A percentile compares a stretch with the other conserved stretches of the same genome.
These are phyloP conservation scores for Tetrapisispora arboricola DNA, from an alignment of 805 yeast genomes.

Conservation along the genomic window DNA sequence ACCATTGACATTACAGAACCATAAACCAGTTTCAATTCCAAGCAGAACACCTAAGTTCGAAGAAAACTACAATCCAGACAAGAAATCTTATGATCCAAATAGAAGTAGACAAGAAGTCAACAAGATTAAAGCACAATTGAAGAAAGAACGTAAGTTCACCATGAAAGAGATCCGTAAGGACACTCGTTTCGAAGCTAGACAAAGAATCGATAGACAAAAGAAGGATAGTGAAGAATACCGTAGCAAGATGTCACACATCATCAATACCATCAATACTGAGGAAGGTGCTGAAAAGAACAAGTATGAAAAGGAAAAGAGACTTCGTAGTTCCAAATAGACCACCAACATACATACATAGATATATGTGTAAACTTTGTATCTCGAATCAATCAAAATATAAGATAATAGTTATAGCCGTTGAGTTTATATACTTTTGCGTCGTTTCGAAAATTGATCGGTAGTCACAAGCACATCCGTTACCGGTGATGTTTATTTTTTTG, in stretches of 20 bases:
- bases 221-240: conserved; percentile 70
- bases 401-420: too few relatives aligned
- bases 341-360: too few relatives aligned
- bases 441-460: too few relatives aligned
- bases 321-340: conserved; percentile 37
- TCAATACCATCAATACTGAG: conserved; percentile 78
- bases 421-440: too few relatives aligned
- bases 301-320: conserved; percentile 76
- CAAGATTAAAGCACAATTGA: conserved; percentile 75
- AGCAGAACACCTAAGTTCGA: conserved; percentile 86
- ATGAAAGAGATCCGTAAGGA: conserved; percentile 88
- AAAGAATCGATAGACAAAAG: conserved; percentile 71
- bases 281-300: conserved; percentile 93
- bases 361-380: too few relatives aligned
- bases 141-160: conserved; percentile 83
- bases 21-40: conserved; percentile 74
- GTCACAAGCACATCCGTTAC: too few relatives aligned
- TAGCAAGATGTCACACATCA: conserved; percentile 76
- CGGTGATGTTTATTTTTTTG: too few relatives aligned
- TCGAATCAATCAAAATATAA: too few relatives aligned
- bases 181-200: conserved; percentile 75
- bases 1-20: conserved; percentile 75
- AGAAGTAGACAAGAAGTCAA: conserved; percentile 69
- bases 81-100: conserved; percentile 81
- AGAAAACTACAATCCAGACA: conserved; percentile 92